phyloP scores from a whole-genome alignment of 257 asterid species.

The Plectranthus barbatus region DNA sequence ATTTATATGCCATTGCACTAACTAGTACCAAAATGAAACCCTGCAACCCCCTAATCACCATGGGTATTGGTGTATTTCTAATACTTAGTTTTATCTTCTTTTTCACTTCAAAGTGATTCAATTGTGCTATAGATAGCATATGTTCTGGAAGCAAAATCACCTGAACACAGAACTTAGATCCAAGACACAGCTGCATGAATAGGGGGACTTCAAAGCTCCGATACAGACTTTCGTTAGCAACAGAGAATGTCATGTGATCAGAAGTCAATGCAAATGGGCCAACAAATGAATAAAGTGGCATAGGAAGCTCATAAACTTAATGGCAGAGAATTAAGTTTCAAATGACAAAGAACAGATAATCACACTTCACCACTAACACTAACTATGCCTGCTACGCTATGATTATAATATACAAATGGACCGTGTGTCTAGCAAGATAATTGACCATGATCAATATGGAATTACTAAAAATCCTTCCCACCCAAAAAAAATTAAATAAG shows the following conservation, averaged over 20 bases:
- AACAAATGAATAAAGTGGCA: not conserved
- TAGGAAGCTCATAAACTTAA: no score
- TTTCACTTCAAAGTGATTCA: not conserved
- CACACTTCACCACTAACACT: no score
- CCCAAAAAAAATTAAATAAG: not conserved
- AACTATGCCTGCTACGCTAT: no score
- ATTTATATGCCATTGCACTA: no score
- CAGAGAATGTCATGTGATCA: not conserved
- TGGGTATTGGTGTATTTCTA: not conserved
- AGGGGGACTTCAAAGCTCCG: not conserved
- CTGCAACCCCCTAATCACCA: not conserved
- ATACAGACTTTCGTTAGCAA: not conserved
- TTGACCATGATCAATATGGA: not conserved
- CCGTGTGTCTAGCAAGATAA: not conserved
- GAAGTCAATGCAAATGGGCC: no score
- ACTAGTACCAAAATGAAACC: no score
- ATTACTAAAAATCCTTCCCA: not conserved
- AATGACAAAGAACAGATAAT: not conserved
- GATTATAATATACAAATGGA: no score
- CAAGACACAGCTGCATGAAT: no score
- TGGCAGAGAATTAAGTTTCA: not conserved
- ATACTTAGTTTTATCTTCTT: not conserved
- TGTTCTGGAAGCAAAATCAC: not conserved
- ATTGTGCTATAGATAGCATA: not conserved
- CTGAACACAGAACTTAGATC: not conserved